Evolutionary conservation across 2,329 filamentous ascomycete genomes (phyloP).

Genomic region (Ophiostoma triangulosporum): DNA sequence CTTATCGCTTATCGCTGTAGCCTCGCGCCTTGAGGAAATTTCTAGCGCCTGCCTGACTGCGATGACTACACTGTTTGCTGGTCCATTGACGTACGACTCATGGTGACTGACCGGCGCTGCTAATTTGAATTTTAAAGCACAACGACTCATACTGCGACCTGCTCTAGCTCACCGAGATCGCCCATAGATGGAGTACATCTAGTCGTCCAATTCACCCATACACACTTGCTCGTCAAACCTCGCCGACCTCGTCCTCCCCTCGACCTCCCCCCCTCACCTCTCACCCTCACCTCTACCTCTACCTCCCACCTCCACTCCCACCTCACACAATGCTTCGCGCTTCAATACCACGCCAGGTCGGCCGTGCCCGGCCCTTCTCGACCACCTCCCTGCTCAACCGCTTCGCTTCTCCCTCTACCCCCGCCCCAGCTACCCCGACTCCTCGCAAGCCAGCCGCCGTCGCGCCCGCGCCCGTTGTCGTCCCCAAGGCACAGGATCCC

Average conservation of each 20-base stretch:
- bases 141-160: background rate
- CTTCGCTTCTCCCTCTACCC: background rate
- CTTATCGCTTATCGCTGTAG: background rate
- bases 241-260: background rate
- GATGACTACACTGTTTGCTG: too few species aligned
- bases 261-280: background rate
- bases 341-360: constrained; percentile 10
- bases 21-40: too few species aligned
- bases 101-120: too few species aligned
- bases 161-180: background rate
- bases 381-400: background rate
- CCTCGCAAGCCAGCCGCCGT: background rate
- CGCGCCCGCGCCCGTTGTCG: background rate
- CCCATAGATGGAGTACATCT: background rate
- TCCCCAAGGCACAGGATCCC: constrained; percentile 46
- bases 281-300: background rate
- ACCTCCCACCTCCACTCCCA: background rate
- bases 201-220: background rate
- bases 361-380: constrained; percentile 6
- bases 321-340: constrained; percentile 10
- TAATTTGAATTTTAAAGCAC: too few species aligned
- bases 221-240: background rate
- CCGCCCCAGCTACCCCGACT: background rate
- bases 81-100: too few species aligned
- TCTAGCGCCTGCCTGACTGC: too few species aligned